phyloP scores from a whole-genome alignment of 2,329 filamentous ascomycete species.

The Fusarium sp. region DNA sequence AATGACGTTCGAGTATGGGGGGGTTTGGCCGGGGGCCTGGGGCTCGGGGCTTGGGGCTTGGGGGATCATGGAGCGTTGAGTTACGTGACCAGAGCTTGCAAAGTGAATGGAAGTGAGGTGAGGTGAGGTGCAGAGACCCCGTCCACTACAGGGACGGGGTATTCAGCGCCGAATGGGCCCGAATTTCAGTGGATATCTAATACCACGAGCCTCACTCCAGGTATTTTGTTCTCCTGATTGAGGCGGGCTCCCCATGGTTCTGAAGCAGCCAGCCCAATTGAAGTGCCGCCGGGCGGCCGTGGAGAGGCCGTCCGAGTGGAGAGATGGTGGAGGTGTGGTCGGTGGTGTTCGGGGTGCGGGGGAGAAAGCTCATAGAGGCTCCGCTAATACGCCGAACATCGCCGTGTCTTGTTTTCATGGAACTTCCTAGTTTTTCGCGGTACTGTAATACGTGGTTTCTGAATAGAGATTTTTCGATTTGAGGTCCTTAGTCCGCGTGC shows the following conservation, averaged over 20 bases:
- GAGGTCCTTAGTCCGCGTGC: slow-evolving; percentile 11
- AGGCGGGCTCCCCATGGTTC: slow-evolving; percentile 27
- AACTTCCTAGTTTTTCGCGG: slow-evolving; percentile 22
- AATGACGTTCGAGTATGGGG: slow-evolving; percentile 36
- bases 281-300: slow-evolving; percentile 37
- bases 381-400: slow-evolving; percentile 47
- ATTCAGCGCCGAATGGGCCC: slow-evolving; percentile 29
- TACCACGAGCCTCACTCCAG: slow-evolving; percentile 30
- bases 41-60: slow-evolving; percentile 20
- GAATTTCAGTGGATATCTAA: slow-evolving; percentile 32
- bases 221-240: slow-evolving; percentile 23
- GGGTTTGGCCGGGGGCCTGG: slow-evolving; percentile 4
- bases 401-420: slow-evolving; percentile 25
- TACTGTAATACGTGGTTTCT: slow-evolving; percentile 1
- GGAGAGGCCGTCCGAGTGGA: slow-evolving; percentile 38
- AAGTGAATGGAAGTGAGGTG: slow-evolving; percentile 2
- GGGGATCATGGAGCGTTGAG: slow-evolving; percentile 27
- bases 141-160: slow-evolving; percentile 5
- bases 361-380: slow-evolving; percentile 39
- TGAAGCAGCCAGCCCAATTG: slow-evolving; percentile 28
- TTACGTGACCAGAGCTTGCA: slow-evolving; percentile 19
- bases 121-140: background rate
- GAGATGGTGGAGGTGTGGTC: slow-evolving; percentile 35
- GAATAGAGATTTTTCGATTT: slow-evolving; percentile 7
- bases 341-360: slow-evolving; percentile 42